Evolutionary conservation across 805 yeast species (phyloP).

Genomic region (Saccharomycodes ludwigii): DNA sequence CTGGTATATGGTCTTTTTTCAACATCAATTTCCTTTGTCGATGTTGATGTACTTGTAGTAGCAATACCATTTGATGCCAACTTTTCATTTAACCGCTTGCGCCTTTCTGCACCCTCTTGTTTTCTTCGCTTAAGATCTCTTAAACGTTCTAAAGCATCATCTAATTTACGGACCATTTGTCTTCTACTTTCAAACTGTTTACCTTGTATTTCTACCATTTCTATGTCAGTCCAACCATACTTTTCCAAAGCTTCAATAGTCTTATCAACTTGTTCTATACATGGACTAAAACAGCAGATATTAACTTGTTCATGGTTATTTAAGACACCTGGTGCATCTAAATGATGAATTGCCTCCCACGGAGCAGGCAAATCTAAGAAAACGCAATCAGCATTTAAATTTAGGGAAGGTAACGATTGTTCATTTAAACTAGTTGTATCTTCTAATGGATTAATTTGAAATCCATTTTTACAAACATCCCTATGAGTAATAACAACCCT

Average conservation of each 20-base stretch:
- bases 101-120: constrained; percentile 48
- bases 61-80: constrained; percentile 15
- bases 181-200: constrained; percentile 82
- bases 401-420: constrained; percentile 15
- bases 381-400: constrained; percentile 54
- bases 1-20: constrained; percentile 23
- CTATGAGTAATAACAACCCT: constrained; percentile 88
- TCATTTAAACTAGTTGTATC: constrained; percentile 20
- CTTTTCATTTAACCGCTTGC: constrained; percentile 26
- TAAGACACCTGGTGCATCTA: constrained; percentile 38
- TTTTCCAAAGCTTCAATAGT: constrained; percentile 65
- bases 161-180: constrained; percentile 70
- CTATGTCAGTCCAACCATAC: constrained; percentile 74
- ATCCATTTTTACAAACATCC: constrained; percentile 87
- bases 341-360: constrained; percentile 84
- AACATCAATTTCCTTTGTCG: constrained; percentile 15
- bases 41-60: constrained; percentile 7
- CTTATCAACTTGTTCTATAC: constrained; percentile 91
- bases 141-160: constrained; percentile 69
- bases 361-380: constrained; percentile 94
- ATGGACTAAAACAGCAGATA: constrained; percentile 93
- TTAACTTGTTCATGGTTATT: constrained; percentile 42
- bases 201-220: constrained; percentile 85
- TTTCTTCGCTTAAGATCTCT: constrained; percentile 69
- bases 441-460: constrained; percentile 30